Evolutionary conservation across 2,329 filamentous ascomycete species (phyloP).

Genomic region (Pseudopyrenochaeta lycopersici): DNA sequence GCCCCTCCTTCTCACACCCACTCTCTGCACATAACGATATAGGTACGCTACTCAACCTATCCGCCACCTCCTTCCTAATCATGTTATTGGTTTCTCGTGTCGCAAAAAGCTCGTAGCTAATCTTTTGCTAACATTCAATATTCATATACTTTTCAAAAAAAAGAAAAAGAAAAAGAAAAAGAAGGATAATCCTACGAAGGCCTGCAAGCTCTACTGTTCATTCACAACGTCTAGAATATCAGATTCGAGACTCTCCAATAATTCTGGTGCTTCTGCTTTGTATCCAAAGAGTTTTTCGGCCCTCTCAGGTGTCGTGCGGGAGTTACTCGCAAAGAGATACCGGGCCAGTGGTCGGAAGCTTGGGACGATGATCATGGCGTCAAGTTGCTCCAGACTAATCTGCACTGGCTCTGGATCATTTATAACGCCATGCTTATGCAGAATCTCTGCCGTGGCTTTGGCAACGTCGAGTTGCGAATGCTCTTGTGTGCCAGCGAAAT

Average conservation of each 20-base stretch:
- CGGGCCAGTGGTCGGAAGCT: conserved; percentile 34
- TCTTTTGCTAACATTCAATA: too few species aligned
- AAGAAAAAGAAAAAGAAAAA: too few species aligned
- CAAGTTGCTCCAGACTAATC: conserved; percentile 35
- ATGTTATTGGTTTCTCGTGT: too few species aligned
- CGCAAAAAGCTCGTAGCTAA: too few species aligned
- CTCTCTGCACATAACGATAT: too few species aligned
- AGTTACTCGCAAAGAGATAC: conserved; percentile 60
- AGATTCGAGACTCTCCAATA: conserved; percentile 55
- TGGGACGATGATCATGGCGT: conserved; percentile 28
- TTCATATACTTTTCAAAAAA: too few species aligned
- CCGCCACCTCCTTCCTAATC: too few species aligned
- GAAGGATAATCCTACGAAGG: too few species aligned
- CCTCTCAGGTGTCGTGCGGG: conserved; percentile 62
- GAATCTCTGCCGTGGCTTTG: conserved; percentile 26
- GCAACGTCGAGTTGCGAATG: conserved; percentile 39
- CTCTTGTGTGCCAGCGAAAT: conserved; percentile 55
- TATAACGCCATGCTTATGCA: conserved; percentile 37
- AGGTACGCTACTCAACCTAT: too few species aligned
- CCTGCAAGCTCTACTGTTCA: not conserved
- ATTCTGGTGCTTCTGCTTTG: conserved; percentile 58
- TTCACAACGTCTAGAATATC: conserved; percentile 32
- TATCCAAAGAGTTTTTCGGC: conserved; percentile 65
- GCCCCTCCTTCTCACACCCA: too few species aligned
- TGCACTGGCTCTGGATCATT: conserved; percentile 29